Evolutionary conservation across 257 asterid genomes (phyloP), one percentile per base, ranked within the genome.

Genomic region (Plectranthus barbatus): DNA sequence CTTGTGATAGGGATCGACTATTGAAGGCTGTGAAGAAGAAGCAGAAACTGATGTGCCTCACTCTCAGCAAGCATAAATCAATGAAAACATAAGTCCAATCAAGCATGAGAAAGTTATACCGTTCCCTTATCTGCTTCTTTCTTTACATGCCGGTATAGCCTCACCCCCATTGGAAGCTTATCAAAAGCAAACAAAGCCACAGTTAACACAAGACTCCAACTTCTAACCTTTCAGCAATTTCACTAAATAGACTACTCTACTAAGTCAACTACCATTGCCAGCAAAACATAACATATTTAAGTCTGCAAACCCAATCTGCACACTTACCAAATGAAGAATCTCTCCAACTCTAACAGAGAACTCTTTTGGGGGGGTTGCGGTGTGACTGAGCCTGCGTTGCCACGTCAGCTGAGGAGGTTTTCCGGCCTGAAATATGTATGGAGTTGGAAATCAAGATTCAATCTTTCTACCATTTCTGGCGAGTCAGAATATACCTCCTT

Each of bases 371-470:
- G 41, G 56, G 46, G 71, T 29, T 40, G 56, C 6, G 62, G 50
- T 72, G 41, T 69, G 61, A 59, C 77, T 73, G 21, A 86, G 78
- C 54, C 76, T 81, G 39, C 97, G 89, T 54, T 84, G 72, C 97
- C 95, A 86, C 42, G 87, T 81, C 75, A 83, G 75, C 49, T 80
- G 60, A 26, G 89, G 85, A 72, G 80, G 84, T 72, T 74, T 68
- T 23, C 68, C 79, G 11, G 59, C 81, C 81, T 76, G 47, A 50
- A 34, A 18, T 31, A 7, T 26, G 24, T 15, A 13, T 6, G 7
- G 19, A 7, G 10, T 44, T 44, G 3, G 41, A 21, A 24, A 60
- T 21, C 47, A 33, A 44, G 9, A n/a, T n/a, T 45, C 23, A 45
- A n/a, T n/a, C 18, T 40, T 44, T 15, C 21, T 54, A 53, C 66